A percentile compares a stretch with the other conserved stretches of the same genome.
Evolutionary conservation across 176 grass and related monocot species (phyloP).

Genomic region (Cocos nucifera): DNA sequence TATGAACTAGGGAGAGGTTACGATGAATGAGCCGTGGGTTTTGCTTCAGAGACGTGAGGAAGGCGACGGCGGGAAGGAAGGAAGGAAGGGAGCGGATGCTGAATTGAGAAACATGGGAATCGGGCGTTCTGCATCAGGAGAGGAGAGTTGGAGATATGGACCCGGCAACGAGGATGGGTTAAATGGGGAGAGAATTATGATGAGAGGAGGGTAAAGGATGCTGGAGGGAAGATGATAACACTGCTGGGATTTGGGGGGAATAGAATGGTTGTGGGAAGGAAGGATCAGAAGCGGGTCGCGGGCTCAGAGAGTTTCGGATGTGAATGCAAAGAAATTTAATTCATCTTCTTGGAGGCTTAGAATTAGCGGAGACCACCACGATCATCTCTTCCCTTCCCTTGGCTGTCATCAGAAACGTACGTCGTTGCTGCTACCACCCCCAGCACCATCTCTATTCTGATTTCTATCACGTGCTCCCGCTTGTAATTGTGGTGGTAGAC

Average conservation of each 20-base stretch:
- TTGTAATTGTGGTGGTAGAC: too few species aligned
- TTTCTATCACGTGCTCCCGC: too few species aligned
- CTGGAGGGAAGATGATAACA: slow-evolving; percentile 5
- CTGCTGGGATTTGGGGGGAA: not conserved
- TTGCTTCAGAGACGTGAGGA: too few species aligned
- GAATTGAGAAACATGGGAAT: slow-evolving; percentile 42
- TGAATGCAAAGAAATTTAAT: too few species aligned
- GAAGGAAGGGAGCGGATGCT: slow-evolving; percentile 51
- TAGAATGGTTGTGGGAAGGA: slow-evolving; percentile 65
- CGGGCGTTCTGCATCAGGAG: slow-evolving; percentile 45
- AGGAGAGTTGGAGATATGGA: slow-evolving; percentile 61
- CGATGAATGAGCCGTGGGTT: too few species aligned
- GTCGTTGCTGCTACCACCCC: too few species aligned
- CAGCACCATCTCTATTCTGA: too few species aligned
- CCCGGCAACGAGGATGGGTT: not conserved
- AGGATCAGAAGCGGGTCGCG: slow-evolving; percentile 10
- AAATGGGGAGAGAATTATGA: slow-evolving; percentile 51
- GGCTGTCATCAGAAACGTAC: too few species aligned
- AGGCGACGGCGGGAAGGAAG: not conserved
- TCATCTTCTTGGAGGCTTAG: too few species aligned
- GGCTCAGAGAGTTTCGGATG: slow-evolving; percentile 28
- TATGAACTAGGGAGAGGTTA: too few species aligned
- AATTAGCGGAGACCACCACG: too few species aligned
- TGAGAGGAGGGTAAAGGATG: slow-evolving; percentile 34
- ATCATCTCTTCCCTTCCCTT: too few species aligned